Evolutionary conservation across 305 asterid genomes (phyloP).

Genomic region (Fraxinus angustifolia): DNA sequence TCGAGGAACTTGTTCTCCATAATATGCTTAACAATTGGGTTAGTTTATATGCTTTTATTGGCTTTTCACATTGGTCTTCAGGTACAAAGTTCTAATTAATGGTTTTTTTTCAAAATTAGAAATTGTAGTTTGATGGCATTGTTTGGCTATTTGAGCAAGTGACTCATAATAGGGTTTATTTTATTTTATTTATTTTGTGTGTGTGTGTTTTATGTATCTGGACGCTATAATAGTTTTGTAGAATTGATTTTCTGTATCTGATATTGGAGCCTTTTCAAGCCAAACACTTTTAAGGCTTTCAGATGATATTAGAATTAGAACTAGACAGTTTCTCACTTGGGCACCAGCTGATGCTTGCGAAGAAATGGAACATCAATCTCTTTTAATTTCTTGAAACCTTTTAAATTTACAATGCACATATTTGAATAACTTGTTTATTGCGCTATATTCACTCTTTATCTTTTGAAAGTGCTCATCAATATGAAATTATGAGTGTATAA

Average conservation of each 20-base stretch:
- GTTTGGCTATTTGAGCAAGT: not conserved
- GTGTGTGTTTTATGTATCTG: not conserved
- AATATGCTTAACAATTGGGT: not conserved
- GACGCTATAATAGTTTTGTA: not conserved
- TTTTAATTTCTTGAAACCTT: not conserved
- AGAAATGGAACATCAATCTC: not conserved
- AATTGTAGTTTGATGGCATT: not conserved
- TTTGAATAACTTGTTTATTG: not conserved
- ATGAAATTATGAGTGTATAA: not conserved
- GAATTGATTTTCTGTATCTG: not conserved
- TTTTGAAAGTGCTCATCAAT: conserved; percentile 1
- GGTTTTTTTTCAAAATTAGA: not conserved
- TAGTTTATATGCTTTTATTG: not conserved
- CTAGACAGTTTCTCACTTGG: not conserved
- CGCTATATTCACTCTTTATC: not conserved
- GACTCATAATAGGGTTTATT: not conserved
- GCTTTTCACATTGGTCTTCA: not conserved
- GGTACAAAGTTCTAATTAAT: not conserved
- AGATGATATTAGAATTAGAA: not conserved
- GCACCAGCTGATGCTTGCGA: not conserved
- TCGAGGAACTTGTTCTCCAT: not conserved
- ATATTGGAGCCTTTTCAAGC: not conserved
- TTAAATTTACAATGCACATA: not conserved
- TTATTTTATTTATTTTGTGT: not conserved
- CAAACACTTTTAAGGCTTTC: not conserved